phyloP scores from a whole-genome alignment of 2,329 filamentous ascomycete species.

The Trichoderma citrinoviride region DNA sequence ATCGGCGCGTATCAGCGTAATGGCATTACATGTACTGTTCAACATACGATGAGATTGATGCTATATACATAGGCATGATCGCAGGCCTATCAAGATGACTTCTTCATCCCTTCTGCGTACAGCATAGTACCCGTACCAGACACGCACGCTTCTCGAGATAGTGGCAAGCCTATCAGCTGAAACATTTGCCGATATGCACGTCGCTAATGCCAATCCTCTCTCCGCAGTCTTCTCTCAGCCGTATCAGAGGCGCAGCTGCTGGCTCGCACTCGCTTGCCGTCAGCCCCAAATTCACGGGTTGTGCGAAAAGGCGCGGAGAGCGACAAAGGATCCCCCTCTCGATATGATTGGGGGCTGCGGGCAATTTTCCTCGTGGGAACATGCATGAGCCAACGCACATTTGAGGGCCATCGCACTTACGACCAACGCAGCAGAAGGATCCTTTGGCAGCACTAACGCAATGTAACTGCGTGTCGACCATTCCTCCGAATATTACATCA shows the following conservation, averaged over 20 bases:
- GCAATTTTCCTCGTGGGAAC: not conserved
- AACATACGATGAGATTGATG: not conserved
- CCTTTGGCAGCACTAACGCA: not conserved
- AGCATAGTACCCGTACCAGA: too few relatives aligned
- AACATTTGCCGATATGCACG: not conserved
- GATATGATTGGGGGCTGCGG: not conserved
- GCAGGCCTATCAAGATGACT: too few relatives aligned
- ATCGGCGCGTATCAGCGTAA: not conserved
- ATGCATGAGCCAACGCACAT: slow-evolving; percentile 1
- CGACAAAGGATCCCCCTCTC: not conserved
- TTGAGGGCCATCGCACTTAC: slow-evolving; percentile 1
- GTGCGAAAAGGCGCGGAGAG: not conserved
- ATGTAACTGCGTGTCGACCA: not conserved
- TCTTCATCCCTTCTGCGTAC: too few relatives aligned
- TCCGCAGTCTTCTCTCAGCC: not conserved
- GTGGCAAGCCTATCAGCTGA: not conserved
- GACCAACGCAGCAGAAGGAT: not conserved
- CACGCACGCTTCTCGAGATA: not conserved
- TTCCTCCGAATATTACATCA: slow-evolving; percentile 1
- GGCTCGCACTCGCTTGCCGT: not conserved
- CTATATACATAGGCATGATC: not conserved
- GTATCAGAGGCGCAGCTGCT: not conserved
- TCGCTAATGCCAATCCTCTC: not conserved
- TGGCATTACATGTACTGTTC: not conserved
- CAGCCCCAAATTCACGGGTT: not conserved